phyloP scores from a whole-genome alignment of 2,329 filamentous ascomycete genomes.

The Leptographium wingfieldii region DNA sequence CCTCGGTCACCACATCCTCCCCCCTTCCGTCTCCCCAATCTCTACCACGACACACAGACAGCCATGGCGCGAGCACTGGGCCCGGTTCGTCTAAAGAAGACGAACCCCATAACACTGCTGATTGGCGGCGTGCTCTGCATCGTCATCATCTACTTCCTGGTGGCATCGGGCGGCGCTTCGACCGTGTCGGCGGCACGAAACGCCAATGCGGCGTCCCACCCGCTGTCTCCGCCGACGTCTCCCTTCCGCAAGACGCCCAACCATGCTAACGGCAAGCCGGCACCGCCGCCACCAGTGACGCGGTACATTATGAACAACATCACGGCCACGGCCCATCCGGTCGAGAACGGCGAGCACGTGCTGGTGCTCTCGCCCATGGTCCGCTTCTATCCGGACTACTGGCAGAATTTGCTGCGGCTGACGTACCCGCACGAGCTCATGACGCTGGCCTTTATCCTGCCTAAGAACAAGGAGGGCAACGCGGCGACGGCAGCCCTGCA shows the following conservation, averaged over 20 bases:
- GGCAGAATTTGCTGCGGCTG: slow-evolving; percentile 79
- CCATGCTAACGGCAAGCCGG: slow-evolving; percentile 37
- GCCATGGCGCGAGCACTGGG: slow-evolving; percentile 47
- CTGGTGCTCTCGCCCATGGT: slow-evolving; percentile 88
- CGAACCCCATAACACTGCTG: slow-evolving; percentile 62
- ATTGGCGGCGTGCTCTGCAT: slow-evolving; percentile 61
- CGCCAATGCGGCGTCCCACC: slow-evolving; percentile 47
- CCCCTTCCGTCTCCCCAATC: background rate
- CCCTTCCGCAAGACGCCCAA: slow-evolving; percentile 53
- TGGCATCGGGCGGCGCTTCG: slow-evolving; percentile 27
- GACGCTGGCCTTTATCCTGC: slow-evolving; percentile 89
- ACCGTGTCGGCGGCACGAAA: slow-evolving; percentile 23
- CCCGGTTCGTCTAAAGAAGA: slow-evolving; percentile 62
- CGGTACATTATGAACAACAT: slow-evolving; percentile 95
- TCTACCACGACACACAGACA: background rate
- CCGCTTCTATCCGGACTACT: slow-evolving; percentile 88
- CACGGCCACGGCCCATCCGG: slow-evolving; percentile 64
- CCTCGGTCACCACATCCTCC: background rate
- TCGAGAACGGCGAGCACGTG: slow-evolving; percentile 70
- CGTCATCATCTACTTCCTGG: slow-evolving; percentile 54
- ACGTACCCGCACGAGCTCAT: slow-evolving; percentile 90
- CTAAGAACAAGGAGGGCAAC: slow-evolving; percentile 87
- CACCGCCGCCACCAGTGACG: slow-evolving; percentile 63
- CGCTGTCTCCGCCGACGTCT: slow-evolving; percentile 60
- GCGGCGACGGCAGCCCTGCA: slow-evolving; percentile 72